These are phyloP conservation scores for Polytolypa hystricis DNA, from an alignment of 2,329 filamentous ascomycete genomes.

Conservation along the genomic window DNA sequence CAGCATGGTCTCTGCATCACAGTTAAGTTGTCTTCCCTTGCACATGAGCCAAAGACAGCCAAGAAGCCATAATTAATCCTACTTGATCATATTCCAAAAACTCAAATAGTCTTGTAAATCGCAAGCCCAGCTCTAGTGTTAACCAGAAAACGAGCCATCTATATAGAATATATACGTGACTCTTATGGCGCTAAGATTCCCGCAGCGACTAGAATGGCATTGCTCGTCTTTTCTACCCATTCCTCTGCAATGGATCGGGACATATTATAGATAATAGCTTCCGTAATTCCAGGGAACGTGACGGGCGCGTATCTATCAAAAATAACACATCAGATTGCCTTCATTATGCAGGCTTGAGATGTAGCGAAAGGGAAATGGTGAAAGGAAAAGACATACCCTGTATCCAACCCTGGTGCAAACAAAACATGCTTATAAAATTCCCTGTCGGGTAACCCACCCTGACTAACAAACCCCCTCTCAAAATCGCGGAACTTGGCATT, in stretches of 20 bases:
- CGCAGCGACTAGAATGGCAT: constrained; percentile 16
- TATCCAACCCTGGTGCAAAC: constrained; percentile 36
- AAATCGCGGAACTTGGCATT: constrained; percentile 38
- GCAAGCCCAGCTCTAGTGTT: too few relatives aligned
- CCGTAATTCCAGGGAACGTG: constrained; percentile 17
- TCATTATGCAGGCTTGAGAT: not conserved
- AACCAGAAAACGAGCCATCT: too few relatives aligned
- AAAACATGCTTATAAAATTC: constrained; percentile 38
- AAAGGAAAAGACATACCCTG: constrained; percentile 13
- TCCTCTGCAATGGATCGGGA: constrained; percentile 15
- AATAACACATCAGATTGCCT: not conserved
- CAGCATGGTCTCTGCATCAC: too few relatives aligned
- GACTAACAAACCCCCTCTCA: constrained; percentile 34
- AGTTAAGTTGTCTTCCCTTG: too few relatives aligned
- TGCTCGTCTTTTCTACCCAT: constrained; percentile 15
- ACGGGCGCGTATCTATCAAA: constrained; percentile 14
- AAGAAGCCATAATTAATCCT: too few relatives aligned
- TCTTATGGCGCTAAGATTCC: constrained; percentile 12
- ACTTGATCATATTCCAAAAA: too few relatives aligned
- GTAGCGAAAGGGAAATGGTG: too few relatives aligned
- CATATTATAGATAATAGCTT: constrained; percentile 16
- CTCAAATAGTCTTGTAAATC: too few relatives aligned
- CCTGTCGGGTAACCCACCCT: constrained; percentile 35
- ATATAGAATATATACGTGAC: too few relatives aligned
- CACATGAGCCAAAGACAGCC: too few relatives aligned